A percentile compares a stretch with the other conserved stretches of the same genome.
Conservation (phyloP, 2,329 filamentous ascomycete genomes). For the Seiridium unicorne region DNA sequence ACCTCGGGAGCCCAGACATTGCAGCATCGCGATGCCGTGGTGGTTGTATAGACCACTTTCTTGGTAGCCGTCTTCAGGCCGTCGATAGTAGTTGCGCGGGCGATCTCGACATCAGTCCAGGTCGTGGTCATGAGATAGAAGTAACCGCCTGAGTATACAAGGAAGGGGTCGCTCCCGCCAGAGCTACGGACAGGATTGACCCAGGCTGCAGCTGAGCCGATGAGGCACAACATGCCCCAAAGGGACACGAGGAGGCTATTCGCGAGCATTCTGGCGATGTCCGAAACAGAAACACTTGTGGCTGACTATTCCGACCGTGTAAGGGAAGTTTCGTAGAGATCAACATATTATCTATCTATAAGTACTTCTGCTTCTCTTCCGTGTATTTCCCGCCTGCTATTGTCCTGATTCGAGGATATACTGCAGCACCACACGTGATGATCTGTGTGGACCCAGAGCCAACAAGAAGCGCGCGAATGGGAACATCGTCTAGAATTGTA, state of each 20-base stretch:
- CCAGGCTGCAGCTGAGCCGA: conserved; percentile 31
- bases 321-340: too few species aligned
- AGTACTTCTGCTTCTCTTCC: neutral
- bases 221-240: conserved; percentile 14
- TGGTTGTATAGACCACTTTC: conserved; percentile 49
- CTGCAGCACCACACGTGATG: neutral
- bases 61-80: conserved; percentile 52
- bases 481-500: neutral
- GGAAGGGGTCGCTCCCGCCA: conserved; percentile 51
- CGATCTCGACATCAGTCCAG: conserved; percentile 55
- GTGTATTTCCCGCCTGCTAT: too few species aligned
- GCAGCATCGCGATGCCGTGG: conserved; percentile 44
- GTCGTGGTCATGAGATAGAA: conserved; percentile 58
- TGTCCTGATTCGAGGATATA: neutral
- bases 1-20: conserved; percentile 60
- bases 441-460: neutral
- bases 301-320: neutral
- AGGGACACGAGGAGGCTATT: conserved; percentile 12
- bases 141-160: conserved; percentile 45
- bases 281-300: neutral
- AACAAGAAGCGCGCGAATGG: conserved; percentile 3
- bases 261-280: neutral
- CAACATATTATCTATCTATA: neutral
- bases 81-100: conserved; percentile 50
- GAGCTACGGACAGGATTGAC: conserved; percentile 51